Base-by-base conservation (phyloP, 805 yeast genomes). In the Scheffersomyces stipitis region DNA sequence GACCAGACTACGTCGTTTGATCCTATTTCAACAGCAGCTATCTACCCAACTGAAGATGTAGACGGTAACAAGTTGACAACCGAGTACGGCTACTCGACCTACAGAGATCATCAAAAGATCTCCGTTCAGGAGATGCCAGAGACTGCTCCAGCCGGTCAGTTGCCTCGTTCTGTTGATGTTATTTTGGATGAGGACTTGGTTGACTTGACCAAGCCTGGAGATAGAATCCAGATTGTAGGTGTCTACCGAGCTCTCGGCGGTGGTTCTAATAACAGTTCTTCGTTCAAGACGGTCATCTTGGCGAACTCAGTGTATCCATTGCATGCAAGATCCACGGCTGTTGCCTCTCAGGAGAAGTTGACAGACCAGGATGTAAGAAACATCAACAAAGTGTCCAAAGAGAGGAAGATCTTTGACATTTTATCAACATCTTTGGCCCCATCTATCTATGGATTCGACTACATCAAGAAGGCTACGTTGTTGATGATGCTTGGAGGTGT, bases 91-190 rank as follows among this genome's bases (percentile, higher is more conserved):
- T 85, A 81, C 55, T 83, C 90, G 5, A 88, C 95, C 18, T 93
- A 87, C 60, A 75, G 91, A 51, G 99, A 93, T 63, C 96, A 91
- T 59, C 99, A 93, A 64, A 84, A 88, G 27, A 76, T 93, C 26
- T 79, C 96, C 0, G 83, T 93, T 26, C 99, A 93, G 62, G 99
- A 93, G 66, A 86, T 93, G 87, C 98, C 99, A 1, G 98, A 93
- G 66, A 74, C 83, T 45, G 96, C 98, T 1, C 99, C 98, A 12
- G 95, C 98, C 0, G 99, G 99, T 38, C 98, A 91, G 65, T 72
- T 93, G 45, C 99, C 99, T 24, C 75, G 98, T 52, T 82, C 96
- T 2, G 76, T 93, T 24, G 99, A 93, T 55, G 84, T 91, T 16
- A 78, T 91, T n/a, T 66, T 93, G 52, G 96, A 91, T 60, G 97